Evolutionary conservation across 108 stramenopile genomes (phyloP).

Genomic region (Chaetoceros muelleri): DNA sequence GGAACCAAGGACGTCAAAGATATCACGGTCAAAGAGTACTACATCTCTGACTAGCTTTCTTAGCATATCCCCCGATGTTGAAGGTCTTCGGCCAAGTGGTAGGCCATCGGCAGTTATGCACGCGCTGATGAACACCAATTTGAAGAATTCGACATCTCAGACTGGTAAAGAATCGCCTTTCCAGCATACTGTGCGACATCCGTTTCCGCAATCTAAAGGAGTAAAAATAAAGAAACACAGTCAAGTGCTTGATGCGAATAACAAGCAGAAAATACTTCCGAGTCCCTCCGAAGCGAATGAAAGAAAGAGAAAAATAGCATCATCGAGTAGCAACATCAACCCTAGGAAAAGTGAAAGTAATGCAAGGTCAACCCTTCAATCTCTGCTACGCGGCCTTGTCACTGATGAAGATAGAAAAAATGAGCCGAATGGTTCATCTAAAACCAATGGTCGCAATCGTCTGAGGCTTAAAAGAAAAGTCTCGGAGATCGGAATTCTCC

Average conservation of each 20-base stretch:
- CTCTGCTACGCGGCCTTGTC: neutral
- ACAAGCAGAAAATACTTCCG: too few species aligned
- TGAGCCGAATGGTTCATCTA: neutral
- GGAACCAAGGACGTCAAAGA: too few species aligned
- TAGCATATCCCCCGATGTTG: conserved; percentile 41
- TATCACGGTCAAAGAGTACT: neutral
- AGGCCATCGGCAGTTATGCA: conserved; percentile 35
- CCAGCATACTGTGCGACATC: neutral
- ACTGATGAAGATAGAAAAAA: neutral
- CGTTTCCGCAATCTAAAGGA: neutral
- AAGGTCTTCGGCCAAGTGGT: conserved; percentile 33
- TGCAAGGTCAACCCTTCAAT: neutral
- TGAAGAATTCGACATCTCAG: neutral
- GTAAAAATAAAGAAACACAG: neutral
- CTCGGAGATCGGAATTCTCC: conserved; percentile 41
- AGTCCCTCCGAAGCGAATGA: too few species aligned
- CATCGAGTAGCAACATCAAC: too few species aligned
- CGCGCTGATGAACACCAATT: conserved; percentile 27
- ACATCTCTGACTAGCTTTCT: conserved; percentile 21
- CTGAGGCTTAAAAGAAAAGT: conserved; percentile 11
- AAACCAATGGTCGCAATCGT: too few species aligned
- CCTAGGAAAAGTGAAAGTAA: too few species aligned
- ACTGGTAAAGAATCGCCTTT: neutral
- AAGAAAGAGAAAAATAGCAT: too few species aligned
- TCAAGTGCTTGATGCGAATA: neutral